phyloP scores from a whole-genome alignment of 345 rosid genomes.

The Limnanthes douglasii region DNA sequence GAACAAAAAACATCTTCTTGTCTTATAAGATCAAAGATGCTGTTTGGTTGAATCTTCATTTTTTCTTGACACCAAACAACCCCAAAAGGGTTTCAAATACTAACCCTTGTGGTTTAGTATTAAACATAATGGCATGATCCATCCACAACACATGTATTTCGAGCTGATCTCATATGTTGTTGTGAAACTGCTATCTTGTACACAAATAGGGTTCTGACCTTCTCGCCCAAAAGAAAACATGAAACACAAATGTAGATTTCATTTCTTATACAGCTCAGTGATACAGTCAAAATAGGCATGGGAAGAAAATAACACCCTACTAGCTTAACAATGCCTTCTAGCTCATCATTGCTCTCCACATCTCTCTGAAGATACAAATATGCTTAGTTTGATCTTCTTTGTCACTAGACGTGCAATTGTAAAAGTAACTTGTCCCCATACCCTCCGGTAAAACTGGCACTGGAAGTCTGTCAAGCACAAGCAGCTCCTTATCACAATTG shows the following conservation, averaged over 20 bases:
- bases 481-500: slow-evolving; percentile 7
- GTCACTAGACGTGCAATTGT: slow-evolving; percentile 7
- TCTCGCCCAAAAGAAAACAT: slow-evolving; percentile 34
- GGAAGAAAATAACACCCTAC: slow-evolving; percentile 78
- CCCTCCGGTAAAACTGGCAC: slow-evolving; percentile 11
- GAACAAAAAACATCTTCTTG: no score
- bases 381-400: slow-evolving; percentile 16
- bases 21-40: no score
- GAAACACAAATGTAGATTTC: slow-evolving; percentile 44
- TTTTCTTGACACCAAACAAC: no score
- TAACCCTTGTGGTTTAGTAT: no score
- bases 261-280: slow-evolving; percentile 29
- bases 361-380: slow-evolving; percentile 17
- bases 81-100: no score
- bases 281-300: slow-evolving; percentile 36
- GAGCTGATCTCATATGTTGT: no score
- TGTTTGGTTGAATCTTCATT: no score
- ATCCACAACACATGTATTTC: no score
- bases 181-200: slow-evolving; percentile 48
- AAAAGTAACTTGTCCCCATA: slow-evolving; percentile 7
- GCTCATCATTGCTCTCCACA: slow-evolving; percentile 27
- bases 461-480: slow-evolving; percentile 6
- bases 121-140: no score
- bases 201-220: slow-evolving; percentile 33
- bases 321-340: slow-evolving; percentile 27